Conservation (phyloP, 2,329 filamentous ascomycete genomes). For the Botrytis paeoniae region DNA sequence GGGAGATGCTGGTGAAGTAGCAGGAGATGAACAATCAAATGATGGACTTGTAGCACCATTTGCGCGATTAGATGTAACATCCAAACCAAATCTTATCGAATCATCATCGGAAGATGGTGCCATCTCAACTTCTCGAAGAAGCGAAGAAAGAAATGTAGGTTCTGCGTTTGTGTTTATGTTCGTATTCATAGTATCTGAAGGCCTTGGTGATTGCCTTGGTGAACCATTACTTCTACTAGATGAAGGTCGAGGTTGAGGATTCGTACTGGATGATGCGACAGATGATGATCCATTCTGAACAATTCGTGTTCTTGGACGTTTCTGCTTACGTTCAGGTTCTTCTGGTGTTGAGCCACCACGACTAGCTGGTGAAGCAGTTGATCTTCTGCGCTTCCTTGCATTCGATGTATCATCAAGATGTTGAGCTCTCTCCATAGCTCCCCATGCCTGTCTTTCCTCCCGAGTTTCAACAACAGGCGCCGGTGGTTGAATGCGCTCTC, state of each 20-base stretch:
- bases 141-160: constrained; percentile 80
- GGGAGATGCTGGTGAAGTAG: constrained; percentile 62
- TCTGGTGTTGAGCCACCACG: constrained; percentile 54
- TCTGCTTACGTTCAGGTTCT: constrained; percentile 78
- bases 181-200: constrained; percentile 13
- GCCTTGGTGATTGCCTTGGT: neutral
- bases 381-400: constrained; percentile 70
- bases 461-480: constrained; percentile 64
- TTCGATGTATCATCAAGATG: constrained; percentile 55
- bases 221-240: neutral
- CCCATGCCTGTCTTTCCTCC: constrained; percentile 84
- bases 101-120: constrained; percentile 58
- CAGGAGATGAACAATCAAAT: constrained; percentile 58
- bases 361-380: constrained; percentile 61
- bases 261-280: constrained; percentile 26
- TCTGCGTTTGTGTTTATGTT: constrained; percentile 44
- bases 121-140: constrained; percentile 83
- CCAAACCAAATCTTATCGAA: constrained; percentile 32
- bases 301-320: constrained; percentile 78
- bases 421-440: constrained; percentile 80
- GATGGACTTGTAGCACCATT: constrained; percentile 37
- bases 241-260: neutral
- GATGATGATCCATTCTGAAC: constrained; percentile 51
- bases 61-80: constrained; percentile 26
- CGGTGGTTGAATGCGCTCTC: constrained; percentile 41